Evolutionary conservation across 176 grass and related monocot species (phyloP).

Genomic region (Lolium rigidum): DNA sequence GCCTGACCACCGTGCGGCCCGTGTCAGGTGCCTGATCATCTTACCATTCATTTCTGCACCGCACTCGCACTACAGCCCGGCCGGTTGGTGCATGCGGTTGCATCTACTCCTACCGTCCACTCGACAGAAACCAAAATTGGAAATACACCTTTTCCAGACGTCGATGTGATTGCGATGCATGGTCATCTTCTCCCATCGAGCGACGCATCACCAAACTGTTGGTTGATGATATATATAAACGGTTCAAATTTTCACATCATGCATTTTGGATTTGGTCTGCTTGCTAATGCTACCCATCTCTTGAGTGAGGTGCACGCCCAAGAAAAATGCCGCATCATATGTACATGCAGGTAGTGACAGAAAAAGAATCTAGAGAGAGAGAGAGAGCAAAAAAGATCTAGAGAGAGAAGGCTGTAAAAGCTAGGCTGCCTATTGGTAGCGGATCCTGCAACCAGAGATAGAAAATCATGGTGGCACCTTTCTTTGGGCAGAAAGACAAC

Average conservation of each 20-base stretch:
- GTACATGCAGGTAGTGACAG: neutral
- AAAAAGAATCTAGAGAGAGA: neutral
- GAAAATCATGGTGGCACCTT: neutral
- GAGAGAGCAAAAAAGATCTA: neutral
- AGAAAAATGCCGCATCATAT: neutral
- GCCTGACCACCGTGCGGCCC: neutral
- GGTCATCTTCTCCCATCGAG: neutral
- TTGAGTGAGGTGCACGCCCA: constrained; percentile 7
- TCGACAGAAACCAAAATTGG: neutral
- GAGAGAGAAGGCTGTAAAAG: neutral
- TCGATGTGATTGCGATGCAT: neutral
- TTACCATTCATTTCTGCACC: neutral
- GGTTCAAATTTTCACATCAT: constrained; percentile 28
- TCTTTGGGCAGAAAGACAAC: constrained; percentile 37
- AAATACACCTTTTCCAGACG: neutral
- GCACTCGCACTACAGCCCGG: neutral
- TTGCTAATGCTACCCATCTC: neutral
- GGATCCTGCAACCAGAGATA: neutral
- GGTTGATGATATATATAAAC: constrained; percentile 1
- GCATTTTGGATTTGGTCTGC: neutral
- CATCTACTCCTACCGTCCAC: neutral
- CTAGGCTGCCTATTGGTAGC: neutral
- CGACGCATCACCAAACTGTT: constrained; percentile 47
- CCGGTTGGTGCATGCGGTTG: constrained; percentile 27
- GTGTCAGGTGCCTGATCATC: neutral